These are phyloP conservation scores for Aspergillus clavatus DNA, from an alignment of 2,329 filamentous ascomycete species.

Conservation along the genomic window DNA sequence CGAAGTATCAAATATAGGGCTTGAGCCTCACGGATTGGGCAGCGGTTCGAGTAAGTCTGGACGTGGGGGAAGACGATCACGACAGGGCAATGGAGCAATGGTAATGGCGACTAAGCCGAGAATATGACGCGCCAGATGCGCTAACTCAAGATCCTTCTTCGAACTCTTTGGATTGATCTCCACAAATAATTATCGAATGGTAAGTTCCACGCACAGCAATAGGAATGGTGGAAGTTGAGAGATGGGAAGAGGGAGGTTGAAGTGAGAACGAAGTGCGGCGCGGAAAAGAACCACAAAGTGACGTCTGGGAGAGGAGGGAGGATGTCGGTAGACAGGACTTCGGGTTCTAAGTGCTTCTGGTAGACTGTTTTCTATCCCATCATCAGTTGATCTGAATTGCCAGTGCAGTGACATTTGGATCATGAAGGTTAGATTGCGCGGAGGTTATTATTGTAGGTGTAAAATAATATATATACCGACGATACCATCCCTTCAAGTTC, in stretches of 20 bases:
- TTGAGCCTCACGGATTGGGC: conserved; percentile 40
- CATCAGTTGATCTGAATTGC: background rate
- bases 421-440: background rate
- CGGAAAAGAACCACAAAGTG: background rate
- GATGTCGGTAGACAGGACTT: too few relatives aligned
- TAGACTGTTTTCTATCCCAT: background rate
- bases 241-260: background rate
- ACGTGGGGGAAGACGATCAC: conserved; percentile 5
- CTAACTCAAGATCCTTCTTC: background rate
- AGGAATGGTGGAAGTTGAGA: background rate
- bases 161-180: too few relatives aligned
- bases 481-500: too few relatives aligned
- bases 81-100: background rate
- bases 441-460: background rate
- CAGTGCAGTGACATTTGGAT: background rate
- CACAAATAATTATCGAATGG: background rate
- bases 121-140: background rate
- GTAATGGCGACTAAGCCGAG: conserved; percentile 1
- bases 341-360: background rate
- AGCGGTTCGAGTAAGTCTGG: conserved; percentile 17
- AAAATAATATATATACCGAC: background rate
- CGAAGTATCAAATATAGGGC: conserved; percentile 14
- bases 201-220: too few relatives aligned
- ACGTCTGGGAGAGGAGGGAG: background rate
- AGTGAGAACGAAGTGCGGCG: background rate